phyloP scores from a whole-genome alignment of 805 yeast genomes.

The Ogataea methylovora region DNA sequence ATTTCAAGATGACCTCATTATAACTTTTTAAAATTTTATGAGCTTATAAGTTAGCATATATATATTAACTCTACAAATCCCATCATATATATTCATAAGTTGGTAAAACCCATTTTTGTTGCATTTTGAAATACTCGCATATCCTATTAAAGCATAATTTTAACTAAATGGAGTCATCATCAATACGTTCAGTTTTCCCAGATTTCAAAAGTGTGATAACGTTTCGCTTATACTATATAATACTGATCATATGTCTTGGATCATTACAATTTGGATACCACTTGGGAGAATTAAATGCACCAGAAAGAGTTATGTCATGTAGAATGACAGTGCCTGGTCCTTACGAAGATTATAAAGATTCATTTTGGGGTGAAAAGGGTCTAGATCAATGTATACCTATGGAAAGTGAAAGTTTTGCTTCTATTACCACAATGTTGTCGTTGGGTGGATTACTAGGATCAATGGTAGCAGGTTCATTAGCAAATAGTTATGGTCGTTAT shows the following conservation, averaged over 20 bases:
- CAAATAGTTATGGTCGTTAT: slow-evolving; percentile 55
- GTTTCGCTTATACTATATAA: slow-evolving; percentile 8
- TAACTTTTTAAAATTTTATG: too few relatives aligned
- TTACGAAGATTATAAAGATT: slow-evolving; percentile 19
- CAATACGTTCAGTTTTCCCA: neutral
- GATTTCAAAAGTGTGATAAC: neutral
- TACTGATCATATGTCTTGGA: slow-evolving; percentile 57
- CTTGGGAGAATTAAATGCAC: slow-evolving; percentile 82
- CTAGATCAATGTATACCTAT: slow-evolving; percentile 44
- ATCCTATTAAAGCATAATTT: too few relatives aligned
- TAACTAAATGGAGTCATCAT: too few relatives aligned
- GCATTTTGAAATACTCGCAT: too few relatives aligned
- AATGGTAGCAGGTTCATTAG: slow-evolving; percentile 49
- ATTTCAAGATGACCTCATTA: too few relatives aligned
- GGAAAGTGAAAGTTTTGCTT: slow-evolving; percentile 46
- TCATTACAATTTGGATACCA: slow-evolving; percentile 84
- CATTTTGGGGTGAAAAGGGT: slow-evolving; percentile 32
- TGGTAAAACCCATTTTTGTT: too few relatives aligned
- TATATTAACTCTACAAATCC: too few relatives aligned
- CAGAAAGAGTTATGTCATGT: slow-evolving; percentile 56
- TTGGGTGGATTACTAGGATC: slow-evolving; percentile 75
- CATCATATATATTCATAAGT: too few relatives aligned
- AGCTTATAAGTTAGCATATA: too few relatives aligned
- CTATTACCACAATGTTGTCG: slow-evolving; percentile 62
- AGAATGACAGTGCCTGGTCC: slow-evolving; percentile 13